phyloP scores from a whole-genome alignment of 2,329 filamentous ascomycete genomes.

The Pyrenophora graminea region DNA sequence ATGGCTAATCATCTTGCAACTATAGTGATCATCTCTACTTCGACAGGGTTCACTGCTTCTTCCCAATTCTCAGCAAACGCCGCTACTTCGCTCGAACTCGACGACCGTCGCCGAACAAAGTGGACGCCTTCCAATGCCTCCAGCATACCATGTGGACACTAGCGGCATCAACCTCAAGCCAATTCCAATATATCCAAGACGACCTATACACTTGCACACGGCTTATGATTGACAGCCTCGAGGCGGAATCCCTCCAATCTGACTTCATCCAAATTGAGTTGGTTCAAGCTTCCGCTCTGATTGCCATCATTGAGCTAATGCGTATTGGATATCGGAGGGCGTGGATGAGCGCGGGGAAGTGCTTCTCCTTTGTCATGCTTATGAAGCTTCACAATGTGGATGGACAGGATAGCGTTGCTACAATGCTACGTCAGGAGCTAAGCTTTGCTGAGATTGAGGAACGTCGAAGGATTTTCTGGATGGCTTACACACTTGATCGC shows the following conservation, averaged over 20 bases:
- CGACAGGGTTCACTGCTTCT: not conserved
- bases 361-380: not conserved
- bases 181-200: slow-evolving; percentile 2
- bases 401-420: not conserved
- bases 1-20: not conserved
- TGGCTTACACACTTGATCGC: not conserved
- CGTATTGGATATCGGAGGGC: not conserved
- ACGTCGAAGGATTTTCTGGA: not conserved
- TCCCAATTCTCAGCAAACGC: not conserved
- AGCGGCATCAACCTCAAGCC: not conserved
- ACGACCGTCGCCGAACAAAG: not conserved
- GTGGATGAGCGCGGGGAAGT: slow-evolving; percentile 1
- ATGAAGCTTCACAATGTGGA: not conserved
- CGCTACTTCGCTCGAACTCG: not conserved
- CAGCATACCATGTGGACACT: slow-evolving; percentile 1
- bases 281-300: not conserved
- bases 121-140: not conserved
- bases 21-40: not conserved
- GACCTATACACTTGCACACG: not conserved
- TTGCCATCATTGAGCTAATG: not conserved
- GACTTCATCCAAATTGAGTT: not conserved
- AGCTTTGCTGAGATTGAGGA: not conserved
- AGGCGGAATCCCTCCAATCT: not conserved
- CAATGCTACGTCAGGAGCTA: not conserved
- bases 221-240: not conserved